Evolutionary conservation across 345 rosid genomes (phyloP).

Genomic region (Fremontodendron californicum): DNA sequence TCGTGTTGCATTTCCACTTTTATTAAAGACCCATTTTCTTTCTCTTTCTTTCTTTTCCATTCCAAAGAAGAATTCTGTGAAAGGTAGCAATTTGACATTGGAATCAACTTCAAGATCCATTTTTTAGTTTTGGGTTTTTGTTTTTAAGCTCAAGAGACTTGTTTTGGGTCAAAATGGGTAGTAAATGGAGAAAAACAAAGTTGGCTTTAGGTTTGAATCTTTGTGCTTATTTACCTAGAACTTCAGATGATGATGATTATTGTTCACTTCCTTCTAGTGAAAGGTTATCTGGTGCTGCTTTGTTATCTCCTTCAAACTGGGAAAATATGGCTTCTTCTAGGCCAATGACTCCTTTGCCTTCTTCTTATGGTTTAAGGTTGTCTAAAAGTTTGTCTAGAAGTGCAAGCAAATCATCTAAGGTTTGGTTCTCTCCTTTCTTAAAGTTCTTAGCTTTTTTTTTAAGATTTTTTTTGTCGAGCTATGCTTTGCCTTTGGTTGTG

Average conservation of each 20-base stretch:
- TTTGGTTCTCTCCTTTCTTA: slow-evolving; percentile 24
- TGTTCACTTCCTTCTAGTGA: slow-evolving; percentile 41
- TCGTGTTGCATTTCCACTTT: slow-evolving; percentile 39
- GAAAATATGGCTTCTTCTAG: slow-evolving; percentile 30
- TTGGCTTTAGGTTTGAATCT: slow-evolving; percentile 66
- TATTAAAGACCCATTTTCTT: slow-evolving; percentile 30
- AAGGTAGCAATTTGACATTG: slow-evolving; percentile 14
- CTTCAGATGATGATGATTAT: slow-evolving; percentile 52
- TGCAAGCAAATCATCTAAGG: slow-evolving; percentile 85
- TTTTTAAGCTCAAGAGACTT: background rate
- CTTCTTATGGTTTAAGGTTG: slow-evolving; percentile 68
- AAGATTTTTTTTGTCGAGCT: too few relatives aligned
- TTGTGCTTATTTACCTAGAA: slow-evolving; percentile 65
- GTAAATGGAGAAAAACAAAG: slow-evolving; percentile 85
- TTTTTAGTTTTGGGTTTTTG: slow-evolving; percentile 14
- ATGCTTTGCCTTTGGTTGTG: background rate
- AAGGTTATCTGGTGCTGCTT: slow-evolving; percentile 73
- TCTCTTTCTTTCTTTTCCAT: slow-evolving; percentile 15
- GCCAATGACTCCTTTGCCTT: slow-evolving; percentile 81
- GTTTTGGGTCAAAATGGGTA: slow-evolving; percentile 47
- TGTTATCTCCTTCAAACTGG: slow-evolving; percentile 65
- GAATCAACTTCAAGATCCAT: slow-evolving; percentile 26
- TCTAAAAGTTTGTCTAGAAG: slow-evolving; percentile 62
- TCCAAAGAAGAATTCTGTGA: slow-evolving; percentile 28
- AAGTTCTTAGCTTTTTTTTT: too few relatives aligned